Evolutionary conservation across 2,329 filamentous ascomycete species (phyloP).

Genomic region (Aureobasidium uvarum): DNA sequence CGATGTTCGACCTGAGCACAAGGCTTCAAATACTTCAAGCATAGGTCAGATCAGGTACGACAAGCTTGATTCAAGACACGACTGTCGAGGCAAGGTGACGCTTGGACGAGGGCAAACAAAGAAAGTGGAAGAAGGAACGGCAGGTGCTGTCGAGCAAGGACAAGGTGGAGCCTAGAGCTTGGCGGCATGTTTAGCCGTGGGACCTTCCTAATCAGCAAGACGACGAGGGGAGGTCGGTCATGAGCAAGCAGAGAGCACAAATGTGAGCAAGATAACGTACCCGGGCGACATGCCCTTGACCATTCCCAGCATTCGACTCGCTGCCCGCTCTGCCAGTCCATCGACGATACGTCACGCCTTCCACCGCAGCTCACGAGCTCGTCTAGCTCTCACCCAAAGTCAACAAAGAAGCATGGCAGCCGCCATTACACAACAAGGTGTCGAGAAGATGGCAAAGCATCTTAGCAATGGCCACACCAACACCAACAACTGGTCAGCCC

Average conservation of each 20-base stretch:
- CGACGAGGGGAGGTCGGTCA: not conserved
- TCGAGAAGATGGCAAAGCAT: constrained; percentile 33
- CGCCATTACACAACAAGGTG: constrained; percentile 25
- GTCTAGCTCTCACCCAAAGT: not conserved
- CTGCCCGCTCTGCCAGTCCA: not conserved
- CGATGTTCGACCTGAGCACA: not conserved
- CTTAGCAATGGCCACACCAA: constrained; percentile 32
- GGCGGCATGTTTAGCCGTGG: constrained; percentile 12
- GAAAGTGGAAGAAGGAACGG: not conserved
- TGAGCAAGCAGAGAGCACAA: not conserved
- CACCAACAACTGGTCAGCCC: constrained; percentile 41
- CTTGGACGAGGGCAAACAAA: not conserved
- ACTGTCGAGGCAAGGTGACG: not conserved
- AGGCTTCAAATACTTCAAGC: not conserved
- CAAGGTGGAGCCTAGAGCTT: not conserved
- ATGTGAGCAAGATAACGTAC: not conserved
- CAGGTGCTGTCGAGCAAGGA: not conserved
- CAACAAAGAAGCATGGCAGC: constrained; percentile 19
- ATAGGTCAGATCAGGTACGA: not conserved
- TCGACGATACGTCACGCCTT: not conserved
- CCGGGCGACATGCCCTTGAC: constrained; percentile 21
- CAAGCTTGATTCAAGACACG: not conserved
- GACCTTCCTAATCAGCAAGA: constrained; percentile 24
- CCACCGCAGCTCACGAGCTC: constrained; percentile 1
- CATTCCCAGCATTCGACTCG: constrained; percentile 1